Percentiles rank a stretch among this genome's conserved stretches.
These are phyloP conservation scores for Talaromyces atroroseus DNA, from an alignment of 2,329 filamentous ascomycete species.

Conservation along the genomic window DNA sequence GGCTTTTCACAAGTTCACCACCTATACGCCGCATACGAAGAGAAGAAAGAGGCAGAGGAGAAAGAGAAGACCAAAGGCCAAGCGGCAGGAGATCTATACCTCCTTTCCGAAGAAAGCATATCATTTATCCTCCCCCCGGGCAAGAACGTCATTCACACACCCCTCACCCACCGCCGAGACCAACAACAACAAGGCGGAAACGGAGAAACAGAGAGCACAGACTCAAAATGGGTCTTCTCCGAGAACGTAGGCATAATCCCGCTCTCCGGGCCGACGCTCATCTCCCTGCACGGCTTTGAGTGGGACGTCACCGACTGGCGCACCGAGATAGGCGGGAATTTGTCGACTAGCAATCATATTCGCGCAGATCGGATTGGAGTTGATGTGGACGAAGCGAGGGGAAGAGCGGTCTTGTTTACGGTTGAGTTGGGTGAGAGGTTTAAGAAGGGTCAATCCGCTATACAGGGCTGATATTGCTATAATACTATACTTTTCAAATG, in stretches of 20 bases:
- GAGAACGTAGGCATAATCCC: slow-evolving; percentile 84
- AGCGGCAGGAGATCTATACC: slow-evolving; percentile 51
- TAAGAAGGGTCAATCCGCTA: slow-evolving; percentile 19
- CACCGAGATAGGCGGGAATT: slow-evolving; percentile 65
- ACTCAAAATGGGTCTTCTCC: slow-evolving; percentile 48
- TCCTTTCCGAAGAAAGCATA: slow-evolving; percentile 75
- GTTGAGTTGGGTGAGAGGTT: slow-evolving; percentile 54
- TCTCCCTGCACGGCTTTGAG: slow-evolving; percentile 74
- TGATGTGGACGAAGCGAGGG: slow-evolving; percentile 43
- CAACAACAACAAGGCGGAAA: slow-evolving; percentile 28
- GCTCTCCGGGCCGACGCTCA: slow-evolving; percentile 68
- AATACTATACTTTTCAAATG: neutral
- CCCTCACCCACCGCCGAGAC: slow-evolving; percentile 32
- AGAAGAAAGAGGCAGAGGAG: slow-evolving; percentile 32
- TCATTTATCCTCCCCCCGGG: slow-evolving; percentile 73
- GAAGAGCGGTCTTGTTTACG: slow-evolving; percentile 65
- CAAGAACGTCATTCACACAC: slow-evolving; percentile 62
- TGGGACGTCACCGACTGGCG: slow-evolving; percentile 86
- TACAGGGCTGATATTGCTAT: neutral
- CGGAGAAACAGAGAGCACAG: neutral
- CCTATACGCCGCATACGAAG: slow-evolving; percentile 51
- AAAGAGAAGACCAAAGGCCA: neutral
- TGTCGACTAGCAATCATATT: slow-evolving; percentile 80
- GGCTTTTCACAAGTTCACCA: slow-evolving; percentile 85
- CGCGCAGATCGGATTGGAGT: slow-evolving; percentile 57